phyloP scores from a whole-genome alignment of 352 stramenopile species.

The Pythium vanterpoolii region DNA sequence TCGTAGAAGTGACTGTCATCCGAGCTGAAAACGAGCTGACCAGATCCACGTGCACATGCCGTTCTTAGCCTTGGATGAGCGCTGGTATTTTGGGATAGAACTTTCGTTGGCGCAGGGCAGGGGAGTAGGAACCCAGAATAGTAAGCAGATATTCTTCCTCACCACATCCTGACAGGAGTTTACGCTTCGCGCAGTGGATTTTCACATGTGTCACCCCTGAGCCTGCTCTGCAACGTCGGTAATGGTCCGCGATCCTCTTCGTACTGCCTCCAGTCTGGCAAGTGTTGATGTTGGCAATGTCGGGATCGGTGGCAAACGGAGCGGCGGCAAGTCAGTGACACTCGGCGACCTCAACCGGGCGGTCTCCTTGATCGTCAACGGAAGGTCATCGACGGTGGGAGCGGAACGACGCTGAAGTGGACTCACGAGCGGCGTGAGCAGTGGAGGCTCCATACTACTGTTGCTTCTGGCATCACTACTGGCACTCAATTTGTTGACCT shows the following conservation, averaged over 20 bases:
- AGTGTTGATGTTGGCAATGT: background rate
- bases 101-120: no score
- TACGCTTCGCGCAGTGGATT: no score
- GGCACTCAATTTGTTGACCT: background rate
- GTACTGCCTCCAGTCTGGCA: background rate
- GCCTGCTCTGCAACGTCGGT: no score
- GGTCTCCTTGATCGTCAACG: background rate
- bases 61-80: no score
- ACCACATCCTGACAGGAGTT: no score
- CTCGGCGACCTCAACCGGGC: background rate
- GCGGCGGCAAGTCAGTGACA: background rate
- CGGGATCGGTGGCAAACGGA: background rate
- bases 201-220: no score
- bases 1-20: background rate
- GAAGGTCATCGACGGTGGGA: background rate
- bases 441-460: background rate
- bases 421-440: background rate
- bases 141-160: no score
- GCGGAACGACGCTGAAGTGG: background rate
- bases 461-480: background rate
- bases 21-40: no score
- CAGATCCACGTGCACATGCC: no score
- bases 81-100: no score
- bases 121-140: no score
- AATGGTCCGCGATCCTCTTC: no score